phyloP scores from a whole-genome alignment of 495 filamentous ascomycete species.

The Letharia lupina region DNA sequence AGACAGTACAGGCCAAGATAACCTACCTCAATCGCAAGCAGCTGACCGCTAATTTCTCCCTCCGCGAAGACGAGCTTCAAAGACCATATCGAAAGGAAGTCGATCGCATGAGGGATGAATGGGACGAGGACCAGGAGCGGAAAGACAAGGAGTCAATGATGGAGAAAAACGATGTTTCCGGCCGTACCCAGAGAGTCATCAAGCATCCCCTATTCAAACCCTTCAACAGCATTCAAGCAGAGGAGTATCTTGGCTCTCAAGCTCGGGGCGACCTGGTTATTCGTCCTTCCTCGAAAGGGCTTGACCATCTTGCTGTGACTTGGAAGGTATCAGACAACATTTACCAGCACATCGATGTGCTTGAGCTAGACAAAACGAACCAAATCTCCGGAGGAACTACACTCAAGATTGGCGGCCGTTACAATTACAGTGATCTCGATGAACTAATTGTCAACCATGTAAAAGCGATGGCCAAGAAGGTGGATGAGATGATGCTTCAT shows the following conservation, averaged over 20 bases:
- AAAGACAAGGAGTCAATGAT: slow-evolving; percentile 67
- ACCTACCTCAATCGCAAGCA: slow-evolving; percentile 73
- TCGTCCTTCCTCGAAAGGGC: slow-evolving; percentile 84
- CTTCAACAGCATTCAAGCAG: slow-evolving; percentile 87
- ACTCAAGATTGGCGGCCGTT: slow-evolving; percentile 75
- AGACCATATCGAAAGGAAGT: slow-evolving; percentile 55
- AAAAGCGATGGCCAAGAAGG: slow-evolving; percentile 94
- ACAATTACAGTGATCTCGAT: slow-evolving; percentile 90
- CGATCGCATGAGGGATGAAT: slow-evolving; percentile 68
- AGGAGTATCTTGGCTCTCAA: slow-evolving; percentile 83
- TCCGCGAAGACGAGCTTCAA: slow-evolving; percentile 70
- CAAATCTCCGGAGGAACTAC: slow-evolving; percentile 84
- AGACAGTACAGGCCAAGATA: slow-evolving; percentile 82
- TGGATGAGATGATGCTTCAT: slow-evolving; percentile 87
- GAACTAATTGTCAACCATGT: slow-evolving; percentile 96
- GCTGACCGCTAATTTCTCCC: slow-evolving; percentile 70
- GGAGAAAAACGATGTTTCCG: slow-evolving; percentile 71
- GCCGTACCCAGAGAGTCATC: slow-evolving; percentile 84
- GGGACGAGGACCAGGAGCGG: slow-evolving; percentile 75
- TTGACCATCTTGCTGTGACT: slow-evolving; percentile 89
- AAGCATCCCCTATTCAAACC: slow-evolving; percentile 92
- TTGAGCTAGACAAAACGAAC: slow-evolving; percentile 92
- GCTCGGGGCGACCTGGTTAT: slow-evolving; percentile 85
- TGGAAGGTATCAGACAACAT: slow-evolving; percentile 97
- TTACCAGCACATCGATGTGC: slow-evolving; percentile 94